A percentile compares a stretch with the other conserved stretches of the same genome.
phyloP scores from a whole-genome alignment of 2,329 filamentous ascomycete genomes.

The Nemania serpens region DNA sequence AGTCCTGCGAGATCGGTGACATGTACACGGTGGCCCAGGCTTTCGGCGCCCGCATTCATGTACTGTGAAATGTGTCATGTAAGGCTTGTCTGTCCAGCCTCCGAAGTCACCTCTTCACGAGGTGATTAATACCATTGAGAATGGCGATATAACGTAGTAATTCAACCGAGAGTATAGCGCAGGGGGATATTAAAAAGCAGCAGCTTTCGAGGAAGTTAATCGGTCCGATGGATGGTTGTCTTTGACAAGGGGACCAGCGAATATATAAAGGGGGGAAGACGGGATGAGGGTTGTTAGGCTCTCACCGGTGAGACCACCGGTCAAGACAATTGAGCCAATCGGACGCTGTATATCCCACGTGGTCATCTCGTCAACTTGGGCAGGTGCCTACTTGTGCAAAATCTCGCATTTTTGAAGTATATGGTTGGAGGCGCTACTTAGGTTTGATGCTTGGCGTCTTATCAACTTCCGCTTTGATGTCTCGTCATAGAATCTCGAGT shows the following conservation, averaged over 20 bases:
- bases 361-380: neutral
- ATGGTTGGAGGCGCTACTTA: neutral
- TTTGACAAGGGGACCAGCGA: neutral
- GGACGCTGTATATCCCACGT: neutral
- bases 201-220: too few relatives aligned
- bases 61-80: too few relatives aligned
- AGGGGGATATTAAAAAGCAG: too few relatives aligned
- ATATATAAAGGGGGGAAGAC: neutral
- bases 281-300: neutral
- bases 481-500: neutral
- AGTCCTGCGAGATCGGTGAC: too few relatives aligned
- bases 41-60: too few relatives aligned
- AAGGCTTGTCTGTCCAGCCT: too few relatives aligned
- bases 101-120: too few relatives aligned
- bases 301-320: neutral
- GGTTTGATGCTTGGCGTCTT: neutral
- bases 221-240: too few relatives aligned
- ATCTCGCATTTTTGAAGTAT: neutral
- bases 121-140: too few relatives aligned
- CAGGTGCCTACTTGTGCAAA: neutral
- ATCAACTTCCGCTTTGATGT: neutral
- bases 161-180: too few relatives aligned
- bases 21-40: too few relatives aligned
- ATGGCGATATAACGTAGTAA: too few relatives aligned
- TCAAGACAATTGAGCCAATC: slow-evolving; percentile 3